phyloP scores from a whole-genome alignment of 2,329 filamentous ascomycete genomes.

The Xylaria sp. region DNA sequence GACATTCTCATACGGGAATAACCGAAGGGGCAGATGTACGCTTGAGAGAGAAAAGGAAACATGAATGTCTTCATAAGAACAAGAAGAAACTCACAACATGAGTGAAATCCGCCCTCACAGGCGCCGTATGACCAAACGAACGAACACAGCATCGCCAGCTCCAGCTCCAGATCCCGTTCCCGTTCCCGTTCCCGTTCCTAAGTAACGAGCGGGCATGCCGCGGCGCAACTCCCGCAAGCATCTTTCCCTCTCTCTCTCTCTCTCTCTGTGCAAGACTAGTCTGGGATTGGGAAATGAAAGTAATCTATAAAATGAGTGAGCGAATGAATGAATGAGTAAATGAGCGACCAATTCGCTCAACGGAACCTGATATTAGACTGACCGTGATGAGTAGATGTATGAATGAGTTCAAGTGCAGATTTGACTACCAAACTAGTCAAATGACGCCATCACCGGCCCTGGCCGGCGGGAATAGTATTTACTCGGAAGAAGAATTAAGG shows the following conservation, averaged over 20 bases:
- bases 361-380: no score
- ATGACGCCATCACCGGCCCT: background rate
- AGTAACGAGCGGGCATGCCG: constrained; percentile 8
- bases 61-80: background rate
- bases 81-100: constrained; percentile 43
- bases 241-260: no score
- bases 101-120: constrained; percentile 42
- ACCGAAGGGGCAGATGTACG: no score
- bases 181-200: background rate
- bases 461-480: background rate
- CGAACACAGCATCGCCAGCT: constrained; percentile 20
- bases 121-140: constrained; percentile 40
- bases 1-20: no score
- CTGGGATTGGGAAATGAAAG: no score
- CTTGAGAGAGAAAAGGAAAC: background rate
- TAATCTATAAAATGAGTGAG: background rate
- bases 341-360: background rate
- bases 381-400: no score
- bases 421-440: no score
- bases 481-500: no score
- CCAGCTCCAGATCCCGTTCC: no score
- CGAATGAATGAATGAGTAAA: background rate
- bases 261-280: no score
- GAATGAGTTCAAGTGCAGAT: no score
- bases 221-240: constrained; percentile 18